Conservation (phyloP, 2,329 filamentous ascomycete genomes). For the Dactylellina cionopaga region DNA sequence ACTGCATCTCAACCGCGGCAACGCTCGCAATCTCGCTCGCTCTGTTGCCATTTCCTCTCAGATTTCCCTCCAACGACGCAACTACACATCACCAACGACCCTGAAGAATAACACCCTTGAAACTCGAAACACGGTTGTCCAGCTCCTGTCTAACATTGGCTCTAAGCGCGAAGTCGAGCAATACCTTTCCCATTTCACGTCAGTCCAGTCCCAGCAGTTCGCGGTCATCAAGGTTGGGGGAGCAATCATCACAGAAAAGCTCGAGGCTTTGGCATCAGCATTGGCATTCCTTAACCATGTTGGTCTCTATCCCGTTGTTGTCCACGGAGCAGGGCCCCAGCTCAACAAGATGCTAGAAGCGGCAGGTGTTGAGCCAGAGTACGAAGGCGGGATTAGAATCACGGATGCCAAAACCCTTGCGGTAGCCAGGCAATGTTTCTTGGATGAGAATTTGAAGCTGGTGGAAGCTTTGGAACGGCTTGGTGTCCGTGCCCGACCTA, state of each 20-base stretch:
- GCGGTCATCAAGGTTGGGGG: conserved; percentile 98
- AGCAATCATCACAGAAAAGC: conserved; percentile 91
- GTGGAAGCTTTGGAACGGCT: conserved; percentile 88
- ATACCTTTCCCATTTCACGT: conserved; percentile 96
- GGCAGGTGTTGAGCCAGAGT: conserved; percentile 92
- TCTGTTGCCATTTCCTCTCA: conserved; percentile 16
- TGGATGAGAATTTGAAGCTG: conserved; percentile 93
- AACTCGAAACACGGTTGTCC: conserved; percentile 83
- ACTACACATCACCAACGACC: conserved; percentile 64
- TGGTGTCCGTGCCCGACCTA: conserved; percentile 86
- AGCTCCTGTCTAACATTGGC: conserved; percentile 92
- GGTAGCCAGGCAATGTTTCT: conserved; percentile 88
- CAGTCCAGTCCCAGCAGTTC: conserved; percentile 95
- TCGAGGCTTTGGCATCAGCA: conserved; percentile 88
- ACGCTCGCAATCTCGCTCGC: conserved; percentile 11
- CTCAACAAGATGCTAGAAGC: conserved; percentile 89
- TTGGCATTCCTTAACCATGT: conserved; percentile 94
- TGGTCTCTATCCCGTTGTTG: conserved; percentile 91
- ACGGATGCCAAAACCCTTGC: conserved; percentile 95
- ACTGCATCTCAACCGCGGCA: conserved; percentile 17
- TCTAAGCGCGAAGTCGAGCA: conserved; percentile 97
- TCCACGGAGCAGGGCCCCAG: conserved; percentile 94
- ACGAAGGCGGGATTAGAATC: conserved; percentile 94
- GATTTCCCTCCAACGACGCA: conserved; percentile 57
- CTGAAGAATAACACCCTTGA: conserved; percentile 62